Evolutionary conservation across 2,329 filamentous ascomycete genomes (phyloP).

Genomic region (Endothia cerciana): DNA sequence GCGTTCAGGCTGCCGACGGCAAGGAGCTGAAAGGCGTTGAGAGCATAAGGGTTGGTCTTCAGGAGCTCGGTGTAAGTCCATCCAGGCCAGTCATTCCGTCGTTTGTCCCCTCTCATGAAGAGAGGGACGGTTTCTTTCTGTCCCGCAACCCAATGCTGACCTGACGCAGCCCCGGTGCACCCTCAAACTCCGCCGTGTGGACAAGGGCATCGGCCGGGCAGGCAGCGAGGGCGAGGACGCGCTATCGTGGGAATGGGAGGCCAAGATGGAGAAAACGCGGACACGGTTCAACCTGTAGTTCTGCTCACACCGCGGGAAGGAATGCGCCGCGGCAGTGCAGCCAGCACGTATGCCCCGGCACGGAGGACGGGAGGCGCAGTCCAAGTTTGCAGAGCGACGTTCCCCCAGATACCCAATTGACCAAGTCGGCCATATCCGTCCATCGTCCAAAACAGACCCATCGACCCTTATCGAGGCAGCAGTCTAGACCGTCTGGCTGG

Average conservation of each 20-base stretch:
- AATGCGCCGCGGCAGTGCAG: neutral
- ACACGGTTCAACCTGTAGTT: constrained; percentile 87
- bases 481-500: neutral
- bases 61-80: constrained; percentile 70
- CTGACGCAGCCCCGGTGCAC: constrained; percentile 47
- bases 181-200: constrained; percentile 85
- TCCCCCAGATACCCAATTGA: neutral
- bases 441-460: neutral
- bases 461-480: neutral
- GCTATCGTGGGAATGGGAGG: constrained; percentile 96
- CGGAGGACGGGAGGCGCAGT: neutral
- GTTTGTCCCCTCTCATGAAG: neutral
- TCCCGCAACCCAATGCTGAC: neutral
- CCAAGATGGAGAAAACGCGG: constrained; percentile 89
- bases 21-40: constrained; percentile 84
- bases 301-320: neutral
- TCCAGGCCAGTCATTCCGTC: neutral
- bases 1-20: constrained; percentile 79
- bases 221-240: constrained; percentile 73
- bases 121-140: neutral
- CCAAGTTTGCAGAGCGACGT: neutral
- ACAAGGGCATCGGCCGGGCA: constrained; percentile 79
- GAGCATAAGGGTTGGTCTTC: constrained; percentile 81
- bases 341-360: neutral
- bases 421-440: neutral